Percentiles rank a stretch among this genome's conserved stretches.
These are phyloP conservation scores for Cutaneotrichosporon spelunceum DNA, from an alignment of 1,284 basidiomycete species.

Conservation along the genomic window DNA sequence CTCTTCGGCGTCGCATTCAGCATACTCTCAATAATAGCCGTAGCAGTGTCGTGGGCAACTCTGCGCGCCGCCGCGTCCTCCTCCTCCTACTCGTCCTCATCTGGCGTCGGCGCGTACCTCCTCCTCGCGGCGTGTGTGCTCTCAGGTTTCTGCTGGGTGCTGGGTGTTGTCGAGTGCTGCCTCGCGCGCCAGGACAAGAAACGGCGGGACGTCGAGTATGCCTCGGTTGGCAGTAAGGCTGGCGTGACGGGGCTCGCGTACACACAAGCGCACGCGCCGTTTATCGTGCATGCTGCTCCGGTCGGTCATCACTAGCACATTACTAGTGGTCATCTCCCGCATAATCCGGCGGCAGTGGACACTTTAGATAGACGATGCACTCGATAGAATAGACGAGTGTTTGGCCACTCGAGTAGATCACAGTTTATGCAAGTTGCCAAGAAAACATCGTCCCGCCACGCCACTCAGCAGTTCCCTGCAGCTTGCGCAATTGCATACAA, in stretches of 20 bases:
- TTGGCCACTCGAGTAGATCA: too few species aligned
- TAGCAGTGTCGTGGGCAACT: too few species aligned
- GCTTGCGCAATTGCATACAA: too few species aligned
- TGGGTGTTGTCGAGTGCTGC: conserved; percentile 7
- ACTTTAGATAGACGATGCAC: too few species aligned
- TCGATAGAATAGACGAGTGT: too few species aligned
- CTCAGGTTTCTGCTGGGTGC: conserved; percentile 6
- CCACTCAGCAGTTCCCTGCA: too few species aligned
- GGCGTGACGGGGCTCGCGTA: background rate
- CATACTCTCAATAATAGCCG: background rate
- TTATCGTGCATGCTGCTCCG: background rate
- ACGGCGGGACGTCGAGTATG: background rate
- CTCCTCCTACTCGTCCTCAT: background rate
- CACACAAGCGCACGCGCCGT: too few species aligned
- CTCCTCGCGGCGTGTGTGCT: background rate
- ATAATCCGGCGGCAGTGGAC: too few species aligned
- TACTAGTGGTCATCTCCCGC: too few species aligned
- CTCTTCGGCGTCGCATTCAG: background rate
- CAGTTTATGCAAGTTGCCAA: too few species aligned
- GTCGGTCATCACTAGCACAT: too few species aligned
- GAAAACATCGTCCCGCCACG: too few species aligned
- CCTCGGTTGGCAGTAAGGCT: background rate
- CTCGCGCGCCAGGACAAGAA: conserved; percentile 6
- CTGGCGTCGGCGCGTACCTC: background rate
- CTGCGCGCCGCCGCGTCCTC: background rate